Percentiles rank a stretch among this genome's conserved stretches.
phyloP scores from a whole-genome alignment of 495 filamentous ascomycete species.

The Neurospora hispaniola region DNA sequence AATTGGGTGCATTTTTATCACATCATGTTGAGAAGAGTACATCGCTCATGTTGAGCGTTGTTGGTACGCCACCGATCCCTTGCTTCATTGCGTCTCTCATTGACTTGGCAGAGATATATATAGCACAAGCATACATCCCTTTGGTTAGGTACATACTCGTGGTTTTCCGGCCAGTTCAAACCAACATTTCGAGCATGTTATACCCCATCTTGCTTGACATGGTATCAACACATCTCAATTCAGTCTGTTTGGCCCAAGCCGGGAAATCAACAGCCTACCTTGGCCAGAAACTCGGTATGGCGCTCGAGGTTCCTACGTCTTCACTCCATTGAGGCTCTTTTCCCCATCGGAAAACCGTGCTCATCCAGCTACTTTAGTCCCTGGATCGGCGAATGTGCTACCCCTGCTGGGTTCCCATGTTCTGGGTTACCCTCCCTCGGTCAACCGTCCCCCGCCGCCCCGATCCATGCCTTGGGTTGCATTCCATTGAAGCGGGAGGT shows the following conservation, averaged over 20 bases:
- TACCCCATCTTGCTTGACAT: neutral
- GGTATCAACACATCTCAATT: neutral
- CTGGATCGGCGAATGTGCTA: neutral
- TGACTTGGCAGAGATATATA: neutral
- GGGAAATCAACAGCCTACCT: neutral
- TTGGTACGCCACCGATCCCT: neutral
- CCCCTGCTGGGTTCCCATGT: slow-evolving; percentile 6
- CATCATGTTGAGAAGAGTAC: neutral
- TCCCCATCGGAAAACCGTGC: neutral
- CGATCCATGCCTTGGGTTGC: slow-evolving; percentile 12
- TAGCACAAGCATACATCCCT: neutral
- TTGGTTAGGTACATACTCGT: neutral
- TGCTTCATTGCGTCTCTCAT: neutral
- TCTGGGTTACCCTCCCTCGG: slow-evolving; percentile 12
- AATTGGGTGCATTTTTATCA: neutral
- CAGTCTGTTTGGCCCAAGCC: neutral
- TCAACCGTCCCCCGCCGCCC: slow-evolving; percentile 4
- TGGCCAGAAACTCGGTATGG: neutral
- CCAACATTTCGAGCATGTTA: neutral
- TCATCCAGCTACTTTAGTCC: neutral
- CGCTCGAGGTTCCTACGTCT: neutral
- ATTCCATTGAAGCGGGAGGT: slow-evolving; percentile 17
- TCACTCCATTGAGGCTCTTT: neutral
- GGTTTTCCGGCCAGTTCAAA: neutral
- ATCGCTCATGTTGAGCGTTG: neutral